Base-by-base conservation (phyloP, 2,329 filamentous ascomycete species). In the Ophiostoma sp. region DNA sequence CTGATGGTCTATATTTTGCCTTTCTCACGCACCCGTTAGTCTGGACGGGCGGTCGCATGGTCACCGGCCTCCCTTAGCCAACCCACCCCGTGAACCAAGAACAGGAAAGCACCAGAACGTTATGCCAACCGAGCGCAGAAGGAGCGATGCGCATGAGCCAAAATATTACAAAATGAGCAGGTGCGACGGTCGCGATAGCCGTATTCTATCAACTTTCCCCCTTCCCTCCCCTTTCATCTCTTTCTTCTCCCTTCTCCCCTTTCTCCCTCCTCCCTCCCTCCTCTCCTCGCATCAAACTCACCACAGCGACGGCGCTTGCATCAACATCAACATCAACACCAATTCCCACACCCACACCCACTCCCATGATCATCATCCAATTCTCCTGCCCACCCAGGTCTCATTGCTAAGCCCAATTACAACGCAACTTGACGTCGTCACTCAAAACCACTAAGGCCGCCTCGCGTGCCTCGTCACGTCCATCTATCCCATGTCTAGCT, bases 21-120 rank as follows among this genome's bases (percentile, higher is more conserved):
- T 31, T 31, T 31, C 27, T 31, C 27, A 31, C 27, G 8, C 20
- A 48, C 7, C 17, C 44, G 5, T 20, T 27, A 27, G 52, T 57
- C 52, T 57, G 27, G 33, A 33, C 31, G 17, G 60, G 60, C 57
- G 35, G 62, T 35, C 33, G 62, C 35, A 39, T 35, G 33, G 33
- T 65, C 33, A 13, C 60, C 33, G 62, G 33, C 62, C 62, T 39
- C 62, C 35, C 35, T 65, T 15, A 36, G 60, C 60, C 60, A 64
- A 64, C 8, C 20, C 20, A 10, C 35, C 62, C 20, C 62, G 62
- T 62, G 23, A 62, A 62, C 27, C 54, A 62, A 62, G 57, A 54
- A 62, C 57, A 6, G 57, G 13, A 36, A 64, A 64, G 60, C 10
- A 64, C 15, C 33, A 62, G 52, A 13, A n/a, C 4, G 52, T 36